Base-by-base conservation (phyloP, 805 yeast species). In the Saccharomycopsis olivae region DNA sequence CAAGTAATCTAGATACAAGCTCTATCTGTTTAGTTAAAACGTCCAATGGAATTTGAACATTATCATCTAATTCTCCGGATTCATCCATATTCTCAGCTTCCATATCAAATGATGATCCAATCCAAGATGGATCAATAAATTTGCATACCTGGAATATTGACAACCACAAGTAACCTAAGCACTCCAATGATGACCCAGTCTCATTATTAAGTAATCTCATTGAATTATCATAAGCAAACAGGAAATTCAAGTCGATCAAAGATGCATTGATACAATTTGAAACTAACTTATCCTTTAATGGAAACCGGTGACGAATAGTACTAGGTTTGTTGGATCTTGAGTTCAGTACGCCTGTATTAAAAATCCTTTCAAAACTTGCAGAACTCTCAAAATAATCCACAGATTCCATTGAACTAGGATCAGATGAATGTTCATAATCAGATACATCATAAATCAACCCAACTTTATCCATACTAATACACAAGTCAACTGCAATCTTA, bases 81-180 rank as follows among this genome's bases (percentile, higher is more conserved):
- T 39, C 45, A 5, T 9, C 20, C 5, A n/a, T 20, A 31, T 40
- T 40, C n/a, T 35, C 40, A 5, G 42, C 41, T 6, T 41, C 46
- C 5, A 25, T 40, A 3, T 21, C 10, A 57, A 25, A 29, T 14
- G 20, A 29, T 3, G 11, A 8, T n/a, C 20, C 24, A 36, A 45
- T 29, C 48, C 48, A 45, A 6, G 14, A 14, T 3, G 48, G 48
- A 33, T 45, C 46, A n/a, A 45, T 53, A 41, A 51, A 65, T 49
- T 64, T 65, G 9, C 70, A 69, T 4, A 65, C 66, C 44, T 66
- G 71, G 41, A 63, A 66, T 37, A 65, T 62, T 14, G 67, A 58
- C 30, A 66, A 48, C 71, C 71, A 66, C 36, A 60, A 46, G 16
- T 56, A 56, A 9, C 37, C 43, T n/a, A 46, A 38, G 3, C 42